Conservation (phyloP, 257 asterid genomes). For the Petunia secreta region DNA sequence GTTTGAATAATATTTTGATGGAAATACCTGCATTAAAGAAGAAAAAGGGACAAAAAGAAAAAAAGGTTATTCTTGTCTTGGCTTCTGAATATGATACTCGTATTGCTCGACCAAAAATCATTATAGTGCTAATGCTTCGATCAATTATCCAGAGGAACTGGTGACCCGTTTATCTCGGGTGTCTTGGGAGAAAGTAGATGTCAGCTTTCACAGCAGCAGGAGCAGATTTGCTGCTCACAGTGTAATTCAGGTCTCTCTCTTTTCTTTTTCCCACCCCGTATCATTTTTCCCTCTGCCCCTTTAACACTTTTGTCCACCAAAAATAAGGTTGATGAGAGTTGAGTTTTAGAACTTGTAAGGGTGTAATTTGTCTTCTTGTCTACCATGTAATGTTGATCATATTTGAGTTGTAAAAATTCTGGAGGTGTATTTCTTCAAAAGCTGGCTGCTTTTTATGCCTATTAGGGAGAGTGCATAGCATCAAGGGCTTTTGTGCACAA, state of each 20-base stretch:
- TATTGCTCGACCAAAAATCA: not conserved
- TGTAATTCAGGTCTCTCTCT: constrained; percentile 75
- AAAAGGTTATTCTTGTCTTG: not conserved
- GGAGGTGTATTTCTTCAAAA: not conserved
- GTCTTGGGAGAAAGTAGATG: constrained; percentile 98
- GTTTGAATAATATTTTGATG: constrained; percentile 7
- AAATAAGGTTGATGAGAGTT: not conserved
- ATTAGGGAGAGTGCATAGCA: not conserved
- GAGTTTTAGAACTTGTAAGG: not conserved
- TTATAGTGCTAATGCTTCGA: constrained; percentile 26
- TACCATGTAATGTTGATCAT: not conserved
- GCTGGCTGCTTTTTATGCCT: constrained; percentile 7
- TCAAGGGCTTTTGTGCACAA: not conserved
- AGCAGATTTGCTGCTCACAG: constrained; percentile 87
- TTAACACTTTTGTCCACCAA: not conserved
- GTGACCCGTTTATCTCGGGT: constrained; percentile 81
- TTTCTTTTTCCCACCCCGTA: constrained; percentile 22
- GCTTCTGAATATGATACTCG: not conserved
- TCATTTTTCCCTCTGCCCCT: not conserved
- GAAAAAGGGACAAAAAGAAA: not conserved
- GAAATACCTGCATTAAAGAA: not conserved
- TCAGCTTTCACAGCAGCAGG: constrained; percentile 87
- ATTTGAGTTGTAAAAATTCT: not conserved
- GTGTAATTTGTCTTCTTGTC: not conserved
- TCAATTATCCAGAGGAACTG: constrained; percentile 62